Evolutionary conservation across 1,284 basidiomycete genomes (phyloP).

Genomic region (Ceratobasidium sp.): DNA sequence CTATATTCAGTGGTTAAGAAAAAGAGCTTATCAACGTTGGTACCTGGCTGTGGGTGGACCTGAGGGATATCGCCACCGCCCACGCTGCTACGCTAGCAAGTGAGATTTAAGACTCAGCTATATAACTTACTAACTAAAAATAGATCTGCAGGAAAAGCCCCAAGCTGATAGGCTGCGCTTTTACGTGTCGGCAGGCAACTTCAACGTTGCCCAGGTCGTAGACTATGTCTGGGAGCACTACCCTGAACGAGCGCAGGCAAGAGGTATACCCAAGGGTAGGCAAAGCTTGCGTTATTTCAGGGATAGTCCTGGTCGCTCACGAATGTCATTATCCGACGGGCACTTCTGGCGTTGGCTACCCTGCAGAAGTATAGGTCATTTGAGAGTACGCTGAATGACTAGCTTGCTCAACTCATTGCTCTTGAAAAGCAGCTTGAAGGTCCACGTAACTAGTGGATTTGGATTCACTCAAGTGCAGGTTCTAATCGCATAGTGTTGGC

Average conservation of each 20-base stretch:
- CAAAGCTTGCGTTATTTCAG: no score
- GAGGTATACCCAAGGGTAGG: no score
- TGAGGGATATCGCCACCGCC: not conserved
- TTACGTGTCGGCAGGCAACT: slow-evolving; percentile 30
- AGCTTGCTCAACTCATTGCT: no score
- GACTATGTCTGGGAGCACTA: slow-evolving; percentile 47
- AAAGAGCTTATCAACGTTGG: not conserved
- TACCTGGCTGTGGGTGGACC: not conserved
- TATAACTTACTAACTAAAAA: not conserved
- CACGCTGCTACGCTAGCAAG: slow-evolving; percentile 21
- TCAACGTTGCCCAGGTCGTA: slow-evolving; percentile 39
- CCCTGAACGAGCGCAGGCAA: slow-evolving; percentile 45
- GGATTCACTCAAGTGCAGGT: no score
- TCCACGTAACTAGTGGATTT: no score
- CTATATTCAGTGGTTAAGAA: not conserved
- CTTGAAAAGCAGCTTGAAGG: no score
- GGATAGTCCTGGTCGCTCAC: no score
- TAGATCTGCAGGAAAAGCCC: slow-evolving; percentile 26
- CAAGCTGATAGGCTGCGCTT: slow-evolving; percentile 35
- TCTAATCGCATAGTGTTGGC: no score
- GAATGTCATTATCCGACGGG: no score
- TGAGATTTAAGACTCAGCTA: not conserved
- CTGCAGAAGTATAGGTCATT: no score
- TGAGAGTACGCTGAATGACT: no score
- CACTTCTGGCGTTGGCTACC: no score